A percentile compares a stretch with the other conserved stretches of the same genome.
phyloP scores from a whole-genome alignment of 345 rosid genomes.

The Bruguiera parviflora region DNA sequence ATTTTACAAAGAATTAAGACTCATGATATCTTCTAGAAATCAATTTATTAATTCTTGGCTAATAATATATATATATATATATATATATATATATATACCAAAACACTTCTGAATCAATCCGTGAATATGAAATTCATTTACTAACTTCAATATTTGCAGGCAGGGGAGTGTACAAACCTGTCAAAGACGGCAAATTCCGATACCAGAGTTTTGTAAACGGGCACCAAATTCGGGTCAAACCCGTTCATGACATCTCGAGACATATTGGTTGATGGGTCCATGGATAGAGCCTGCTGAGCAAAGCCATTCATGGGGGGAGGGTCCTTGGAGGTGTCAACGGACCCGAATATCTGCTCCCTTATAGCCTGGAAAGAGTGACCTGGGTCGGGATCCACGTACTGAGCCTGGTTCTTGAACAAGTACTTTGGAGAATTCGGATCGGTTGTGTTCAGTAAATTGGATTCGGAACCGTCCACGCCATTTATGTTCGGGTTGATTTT shows the following conservation, averaged over 20 bases:
- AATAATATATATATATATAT: too few species aligned
- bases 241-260: slow-evolving; percentile 77
- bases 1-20: background rate
- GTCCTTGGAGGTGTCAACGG: slow-evolving; percentile 48
- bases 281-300: slow-evolving; percentile 69
- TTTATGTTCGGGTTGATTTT: slow-evolving; percentile 76
- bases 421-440: slow-evolving; percentile 50
- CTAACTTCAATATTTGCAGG: too few species aligned
- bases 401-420: slow-evolving; percentile 48
- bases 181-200: slow-evolving; percentile 84
- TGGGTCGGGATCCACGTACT: slow-evolving; percentile 88
- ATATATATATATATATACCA: too few species aligned
- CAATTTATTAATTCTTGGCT: too few species aligned
- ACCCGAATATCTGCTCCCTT: slow-evolving; percentile 83
- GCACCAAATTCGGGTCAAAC: slow-evolving; percentile 57
- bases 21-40: background rate
- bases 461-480: slow-evolving; percentile 71
- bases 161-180: slow-evolving; percentile 34
- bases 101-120: too few species aligned
- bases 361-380: slow-evolving; percentile 96
- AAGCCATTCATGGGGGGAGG: slow-evolving; percentile 90
- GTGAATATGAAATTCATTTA: too few species aligned
- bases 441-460: slow-evolving; percentile 41
- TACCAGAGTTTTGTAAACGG: slow-evolving; percentile 78
- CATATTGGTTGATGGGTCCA: slow-evolving; percentile 55